Percentiles rank a stretch among this genome's conserved stretches.
Conservation (phyloP, 2,329 filamentous ascomycete genomes). For the Ophiostoma triangulosporum region DNA sequence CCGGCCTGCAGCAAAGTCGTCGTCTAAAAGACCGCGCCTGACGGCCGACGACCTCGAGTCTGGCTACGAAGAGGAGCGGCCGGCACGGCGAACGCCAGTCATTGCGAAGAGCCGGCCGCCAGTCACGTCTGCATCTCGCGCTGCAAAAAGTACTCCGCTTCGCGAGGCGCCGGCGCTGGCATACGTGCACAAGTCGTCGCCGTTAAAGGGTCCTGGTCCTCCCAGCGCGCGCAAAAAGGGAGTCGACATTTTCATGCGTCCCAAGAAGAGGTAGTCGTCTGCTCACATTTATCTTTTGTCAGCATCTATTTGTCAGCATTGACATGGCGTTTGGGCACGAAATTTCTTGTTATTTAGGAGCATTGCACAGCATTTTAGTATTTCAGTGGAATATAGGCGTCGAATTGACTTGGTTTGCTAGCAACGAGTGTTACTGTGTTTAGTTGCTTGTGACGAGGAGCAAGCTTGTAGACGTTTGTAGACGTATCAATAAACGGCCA, state of each 20-base stretch:
- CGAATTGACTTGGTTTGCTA: too few relatives aligned
- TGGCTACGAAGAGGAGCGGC: neutral
- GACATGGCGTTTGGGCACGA: neutral
- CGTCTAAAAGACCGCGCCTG: constrained; percentile 9
- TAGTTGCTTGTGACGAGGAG: too few relatives aligned
- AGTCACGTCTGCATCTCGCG: neutral
- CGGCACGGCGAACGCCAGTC: neutral
- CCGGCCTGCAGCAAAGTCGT: neutral
- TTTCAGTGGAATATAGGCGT: too few relatives aligned
- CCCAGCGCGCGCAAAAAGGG: constrained; percentile 22
- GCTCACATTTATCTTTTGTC: neutral
- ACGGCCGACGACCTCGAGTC: constrained; percentile 9
- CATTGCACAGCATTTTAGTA: too few relatives aligned
- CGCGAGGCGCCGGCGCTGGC: neutral
- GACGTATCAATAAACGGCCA: too few relatives aligned
- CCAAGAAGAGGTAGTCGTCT: constrained; percentile 23
- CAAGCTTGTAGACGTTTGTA: too few relatives aligned
- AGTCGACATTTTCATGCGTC: constrained; percentile 37
- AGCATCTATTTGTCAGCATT: neutral
- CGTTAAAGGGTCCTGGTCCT: neutral
- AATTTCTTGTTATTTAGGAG: too few relatives aligned
- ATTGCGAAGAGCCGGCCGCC: neutral
- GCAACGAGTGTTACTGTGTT: too few relatives aligned
- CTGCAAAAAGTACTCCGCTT: neutral
- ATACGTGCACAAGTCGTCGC: neutral